phyloP scores from a whole-genome alignment of 208 protist species.

The Leishmania amazonensis region DNA sequence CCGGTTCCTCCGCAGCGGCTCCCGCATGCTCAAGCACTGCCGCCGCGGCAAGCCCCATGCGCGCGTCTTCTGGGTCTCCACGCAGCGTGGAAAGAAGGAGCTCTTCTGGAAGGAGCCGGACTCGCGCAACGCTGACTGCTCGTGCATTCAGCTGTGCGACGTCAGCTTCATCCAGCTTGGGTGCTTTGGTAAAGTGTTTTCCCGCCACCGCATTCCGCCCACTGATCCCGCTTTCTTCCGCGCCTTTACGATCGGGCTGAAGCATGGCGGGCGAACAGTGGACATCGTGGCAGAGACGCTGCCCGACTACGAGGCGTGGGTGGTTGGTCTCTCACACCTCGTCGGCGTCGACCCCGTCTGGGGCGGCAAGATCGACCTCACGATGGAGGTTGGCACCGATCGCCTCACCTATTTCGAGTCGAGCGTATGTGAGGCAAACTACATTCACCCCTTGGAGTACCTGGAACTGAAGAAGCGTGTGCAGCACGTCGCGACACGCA shows the following conservation, averaged over 20 bases:
- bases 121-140: constrained; percentile 40
- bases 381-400: constrained; percentile 62
- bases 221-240: constrained; percentile 81
- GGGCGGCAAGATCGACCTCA: constrained; percentile 90
- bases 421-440: constrained; percentile 83
- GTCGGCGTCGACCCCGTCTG: constrained; percentile 87
- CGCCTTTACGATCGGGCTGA: constrained; percentile 88
- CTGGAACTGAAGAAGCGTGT: constrained; percentile 81
- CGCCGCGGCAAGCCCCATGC: constrained; percentile 87
- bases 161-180: constrained; percentile 90
- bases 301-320: constrained; percentile 94
- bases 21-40: constrained; percentile 92
- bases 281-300: constrained; percentile 88
- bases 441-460: constrained; percentile 84
- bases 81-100: constrained; percentile 43
- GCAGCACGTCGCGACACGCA: constrained; percentile 39
- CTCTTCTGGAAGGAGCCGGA: constrained; percentile 84
- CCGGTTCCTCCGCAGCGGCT: constrained; percentile 79
- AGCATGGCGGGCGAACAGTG: constrained; percentile 82
- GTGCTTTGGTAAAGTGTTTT: constrained; percentile 93
- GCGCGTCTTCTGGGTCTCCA: constrained; percentile 88
- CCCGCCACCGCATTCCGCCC: constrained; percentile 63
- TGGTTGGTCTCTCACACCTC: constrained; percentile 85
- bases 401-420: constrained; percentile 83
- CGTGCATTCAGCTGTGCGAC: constrained; percentile 66